Evolutionary conservation across 2,329 filamentous ascomycete genomes (phyloP).

Genomic region (Fusarium chlamydosporum): DNA sequence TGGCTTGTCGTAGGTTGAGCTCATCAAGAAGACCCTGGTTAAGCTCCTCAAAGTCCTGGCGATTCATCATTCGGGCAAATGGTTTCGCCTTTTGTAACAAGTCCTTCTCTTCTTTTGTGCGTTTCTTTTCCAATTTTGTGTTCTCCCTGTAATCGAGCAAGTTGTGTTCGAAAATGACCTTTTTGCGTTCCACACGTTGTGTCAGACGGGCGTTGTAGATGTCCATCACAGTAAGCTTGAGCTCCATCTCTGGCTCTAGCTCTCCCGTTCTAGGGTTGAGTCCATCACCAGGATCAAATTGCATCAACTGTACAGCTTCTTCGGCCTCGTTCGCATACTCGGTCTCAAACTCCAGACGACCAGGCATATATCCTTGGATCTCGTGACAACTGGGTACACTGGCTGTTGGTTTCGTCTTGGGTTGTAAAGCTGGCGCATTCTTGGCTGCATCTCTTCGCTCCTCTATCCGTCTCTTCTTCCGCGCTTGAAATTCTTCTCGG

Average conservation of each 20-base stretch:
- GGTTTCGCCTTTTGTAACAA: slow-evolving; percentile 94
- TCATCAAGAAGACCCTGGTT: slow-evolving; percentile 90
- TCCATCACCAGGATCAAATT: slow-evolving; percentile 96
- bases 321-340: slow-evolving; percentile 98
- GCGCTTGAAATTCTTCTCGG: slow-evolving; percentile 90
- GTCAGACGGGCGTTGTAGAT: slow-evolving; percentile 96
- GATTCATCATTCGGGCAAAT: slow-evolving; percentile 97
- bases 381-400: slow-evolving; percentile 97
- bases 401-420: slow-evolving; percentile 95
- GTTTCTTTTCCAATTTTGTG: slow-evolving; percentile 89
- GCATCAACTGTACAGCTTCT: slow-evolving; percentile 98
- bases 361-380: slow-evolving; percentile 98
- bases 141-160: slow-evolving; percentile 95
- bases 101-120: slow-evolving; percentile 94
- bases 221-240: slow-evolving; percentile 98
- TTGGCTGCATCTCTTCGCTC: slow-evolving; percentile 89
- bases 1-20: slow-evolving; percentile 90
- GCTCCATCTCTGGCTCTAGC: slow-evolving; percentile 93
- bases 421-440: slow-evolving; percentile 83
- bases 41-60: slow-evolving; percentile 88
- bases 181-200: slow-evolving; percentile 92
- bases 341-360: slow-evolving; percentile 95
- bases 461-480: slow-evolving; percentile 94
- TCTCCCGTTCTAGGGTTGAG: slow-evolving; percentile 87
- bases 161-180: slow-evolving; percentile 95